Evolutionary conservation across 768 basidiomycete genomes (phyloP), one percentile per base, ranked within the genome.

Genomic region (Lentinula sp.): DNA sequence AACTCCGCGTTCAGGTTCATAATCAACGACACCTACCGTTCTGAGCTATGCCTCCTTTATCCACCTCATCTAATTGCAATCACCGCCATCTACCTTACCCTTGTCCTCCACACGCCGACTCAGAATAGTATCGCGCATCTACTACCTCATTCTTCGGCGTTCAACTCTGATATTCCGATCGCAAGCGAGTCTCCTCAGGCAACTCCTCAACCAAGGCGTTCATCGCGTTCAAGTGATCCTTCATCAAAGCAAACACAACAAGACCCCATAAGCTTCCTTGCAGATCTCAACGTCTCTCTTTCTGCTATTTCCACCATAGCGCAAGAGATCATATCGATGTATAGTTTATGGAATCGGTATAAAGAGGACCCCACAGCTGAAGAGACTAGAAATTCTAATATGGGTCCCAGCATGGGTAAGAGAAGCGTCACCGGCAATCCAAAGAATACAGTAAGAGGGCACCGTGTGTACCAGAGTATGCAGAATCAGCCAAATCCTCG

Each of bases 1-100:
- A 34, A 2, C 21, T 45, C 15, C 18, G 35, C 1, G 0, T 31
- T 15, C 63, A 97, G 95, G 92, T 95, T 94, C 70, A 86, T 98
- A 70, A 85, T 99, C 69, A 99, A 98, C 74, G 96, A 98, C 72
- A 94, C 91, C 0, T 98, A 94, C 69, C 86, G 95, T 57, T 95
- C 93, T 4, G 91, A 95, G 59, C 78, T 99, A 18, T 94, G 93
- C 69, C 85, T 99, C n/a, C 74, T 97, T 32, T 89, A 98, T 70
- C 95, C 97, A 0, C 97, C 97, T 0, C 94, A 98, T 70, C 78
- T 98, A 60, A 91, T 98, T 65, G 94, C 96, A 21, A 84, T 98
- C 68, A 88, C 95, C 0, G 90, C 93, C 0, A 84, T 99, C 59
- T 97, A 94, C 75, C 84, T 98, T 61, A 89, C 91, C 0, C 86